phyloP scores from a whole-genome alignment of 306 rosid species.

The Begonia fuchsioides region DNA sequence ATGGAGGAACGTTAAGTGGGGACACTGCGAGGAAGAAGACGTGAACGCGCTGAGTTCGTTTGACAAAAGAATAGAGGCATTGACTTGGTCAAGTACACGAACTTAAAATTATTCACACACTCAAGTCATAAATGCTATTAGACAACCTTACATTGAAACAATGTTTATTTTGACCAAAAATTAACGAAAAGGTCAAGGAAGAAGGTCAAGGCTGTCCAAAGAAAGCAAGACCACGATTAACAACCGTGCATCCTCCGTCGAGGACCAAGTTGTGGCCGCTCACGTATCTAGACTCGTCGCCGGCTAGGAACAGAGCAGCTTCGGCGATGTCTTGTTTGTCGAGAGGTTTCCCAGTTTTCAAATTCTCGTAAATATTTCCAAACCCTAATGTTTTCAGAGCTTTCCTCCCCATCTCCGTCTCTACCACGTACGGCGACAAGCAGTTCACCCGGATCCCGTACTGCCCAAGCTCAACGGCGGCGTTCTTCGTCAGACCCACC shows the following conservation, averaged over 20 bases:
- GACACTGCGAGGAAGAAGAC: not conserved
- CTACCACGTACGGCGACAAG: constrained; percentile 54
- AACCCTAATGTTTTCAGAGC: constrained; percentile 23
- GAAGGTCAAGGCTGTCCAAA: too few species aligned
- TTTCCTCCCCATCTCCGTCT: constrained; percentile 25
- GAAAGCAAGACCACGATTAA: constrained; percentile 15
- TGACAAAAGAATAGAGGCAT: too few species aligned
- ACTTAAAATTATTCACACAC: too few species aligned
- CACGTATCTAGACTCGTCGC: constrained; percentile 54
- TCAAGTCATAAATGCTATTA: too few species aligned
- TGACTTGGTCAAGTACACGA: too few species aligned
- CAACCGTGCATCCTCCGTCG: constrained; percentile 55
- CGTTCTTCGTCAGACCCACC: constrained; percentile 49
- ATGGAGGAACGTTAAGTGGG: too few species aligned
- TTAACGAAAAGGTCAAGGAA: too few species aligned
- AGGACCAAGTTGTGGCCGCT: constrained; percentile 70
- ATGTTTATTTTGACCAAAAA: too few species aligned
- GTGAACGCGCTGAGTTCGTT: too few species aligned
- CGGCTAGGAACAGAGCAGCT: constrained; percentile 61
- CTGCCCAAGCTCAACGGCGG: constrained; percentile 66
- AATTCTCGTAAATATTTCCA: constrained; percentile 34
- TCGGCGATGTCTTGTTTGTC: constrained; percentile 61
- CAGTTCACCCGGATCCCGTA: constrained; percentile 76
- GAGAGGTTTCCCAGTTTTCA: constrained; percentile 19
- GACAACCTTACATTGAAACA: too few species aligned